These are phyloP conservation scores for Cunninghamia lanceolata DNA, from an alignment of 75 land plant genomes.

Conservation along the genomic window DNA sequence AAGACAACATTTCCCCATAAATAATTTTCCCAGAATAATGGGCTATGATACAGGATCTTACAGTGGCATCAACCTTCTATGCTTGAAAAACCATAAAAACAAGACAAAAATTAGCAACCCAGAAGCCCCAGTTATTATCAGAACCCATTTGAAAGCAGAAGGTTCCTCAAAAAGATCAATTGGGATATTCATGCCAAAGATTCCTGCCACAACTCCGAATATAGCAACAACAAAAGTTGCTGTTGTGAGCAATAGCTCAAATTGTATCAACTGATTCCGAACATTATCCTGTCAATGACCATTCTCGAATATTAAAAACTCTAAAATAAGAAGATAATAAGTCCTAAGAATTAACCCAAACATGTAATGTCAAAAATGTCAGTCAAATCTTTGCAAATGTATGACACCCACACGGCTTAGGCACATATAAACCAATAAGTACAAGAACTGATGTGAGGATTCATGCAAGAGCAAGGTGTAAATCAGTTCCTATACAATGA, in stretches of 20 bases:
- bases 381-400: neutral
- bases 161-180: conserved; percentile 72
- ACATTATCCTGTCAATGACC: conserved; percentile 75
- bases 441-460: neutral
- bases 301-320: conserved; percentile 3
- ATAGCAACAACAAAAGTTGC: conserved; percentile 97
- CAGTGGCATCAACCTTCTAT: conserved; percentile 69
- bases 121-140: conserved; percentile 56
- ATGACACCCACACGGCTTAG: neutral
- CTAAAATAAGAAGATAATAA: neutral
- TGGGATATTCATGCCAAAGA: conserved; percentile 94
- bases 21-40: too few relatives aligned
- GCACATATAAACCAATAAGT: neutral
- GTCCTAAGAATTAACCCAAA: neutral
- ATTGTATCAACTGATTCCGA: conserved; percentile 93
- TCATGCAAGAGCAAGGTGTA: neutral
- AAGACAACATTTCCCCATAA: neutral
- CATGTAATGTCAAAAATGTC: neutral
- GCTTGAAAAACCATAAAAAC: conserved; percentile 79
- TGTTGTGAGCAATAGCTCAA: conserved; percentile 86
- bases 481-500: neutral
- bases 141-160: conserved; percentile 83
- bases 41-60: conserved; percentile 23
- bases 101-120: conserved; percentile 66
- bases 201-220: conserved; percentile 90